phyloP scores from a whole-genome alignment of 2,329 filamentous ascomycete species.

The Colletotrichum scovillei region DNA sequence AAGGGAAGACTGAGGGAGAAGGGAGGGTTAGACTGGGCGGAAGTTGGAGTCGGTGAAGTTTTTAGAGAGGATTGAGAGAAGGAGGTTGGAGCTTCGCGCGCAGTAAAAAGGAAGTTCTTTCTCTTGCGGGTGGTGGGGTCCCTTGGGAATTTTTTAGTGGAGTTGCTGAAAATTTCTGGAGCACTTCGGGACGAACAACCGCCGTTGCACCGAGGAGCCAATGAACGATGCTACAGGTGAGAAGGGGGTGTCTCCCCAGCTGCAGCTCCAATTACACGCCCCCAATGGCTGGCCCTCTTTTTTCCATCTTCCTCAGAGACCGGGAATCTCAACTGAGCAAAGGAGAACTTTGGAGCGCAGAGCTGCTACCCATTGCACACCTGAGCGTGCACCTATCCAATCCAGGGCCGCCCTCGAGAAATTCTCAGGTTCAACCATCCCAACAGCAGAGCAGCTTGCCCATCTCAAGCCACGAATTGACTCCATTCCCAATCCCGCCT shows the following conservation, averaged over 20 bases:
- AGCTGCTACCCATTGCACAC: not conserved
- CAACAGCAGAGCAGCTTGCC: slow-evolving; percentile 9
- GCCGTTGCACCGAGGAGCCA: slow-evolving; percentile 32
- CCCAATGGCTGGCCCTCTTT: not conserved
- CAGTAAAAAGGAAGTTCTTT: slow-evolving; percentile 33
- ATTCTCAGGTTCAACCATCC: slow-evolving; percentile 35
- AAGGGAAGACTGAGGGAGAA: slow-evolving; percentile 7
- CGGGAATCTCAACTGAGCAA: not conserved
- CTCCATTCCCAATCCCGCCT: not conserved
- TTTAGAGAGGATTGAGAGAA: slow-evolving; percentile 35
- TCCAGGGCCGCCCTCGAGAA: slow-evolving; percentile 30
- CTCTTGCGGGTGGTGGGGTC: slow-evolving; percentile 24
- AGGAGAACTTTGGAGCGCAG: not conserved
- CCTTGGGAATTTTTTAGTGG: slow-evolving; percentile 35
- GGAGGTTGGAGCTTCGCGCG: slow-evolving; percentile 29
- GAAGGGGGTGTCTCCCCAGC: not conserved
- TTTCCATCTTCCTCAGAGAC: not conserved
- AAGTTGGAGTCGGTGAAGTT: slow-evolving; percentile 25
- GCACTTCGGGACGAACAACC: slow-evolving; percentile 23
- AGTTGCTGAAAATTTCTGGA: slow-evolving; percentile 30
- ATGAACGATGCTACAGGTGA: not conserved
- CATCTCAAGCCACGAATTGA: slow-evolving; percentile 20
- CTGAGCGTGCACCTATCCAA: slow-evolving; percentile 16
- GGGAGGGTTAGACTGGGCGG: slow-evolving; percentile 20
- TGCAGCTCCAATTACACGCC: not conserved